phyloP scores from a whole-genome alignment of 164 flowering plant genomes.

The Chloranthus sessilifolius region DNA sequence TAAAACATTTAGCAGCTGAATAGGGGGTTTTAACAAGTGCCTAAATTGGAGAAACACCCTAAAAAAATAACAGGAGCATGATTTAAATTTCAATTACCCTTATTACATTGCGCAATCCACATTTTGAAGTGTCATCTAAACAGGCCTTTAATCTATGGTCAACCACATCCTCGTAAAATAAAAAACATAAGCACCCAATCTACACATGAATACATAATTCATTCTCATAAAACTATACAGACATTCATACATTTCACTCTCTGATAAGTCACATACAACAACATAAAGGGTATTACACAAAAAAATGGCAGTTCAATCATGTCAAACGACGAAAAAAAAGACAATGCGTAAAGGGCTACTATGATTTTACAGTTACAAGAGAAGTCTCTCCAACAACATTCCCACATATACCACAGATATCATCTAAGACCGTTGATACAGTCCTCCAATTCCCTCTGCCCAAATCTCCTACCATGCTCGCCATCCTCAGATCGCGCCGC shows the following conservation, averaged over 20 bases:
- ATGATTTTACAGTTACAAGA: constrained; percentile 22
- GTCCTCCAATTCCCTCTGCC: constrained; percentile 69
- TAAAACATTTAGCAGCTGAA: too few relatives aligned
- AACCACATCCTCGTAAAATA: too few relatives aligned
- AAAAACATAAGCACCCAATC: too few relatives aligned
- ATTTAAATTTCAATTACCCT: too few relatives aligned
- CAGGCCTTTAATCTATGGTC: too few relatives aligned
- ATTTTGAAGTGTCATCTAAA: too few relatives aligned
- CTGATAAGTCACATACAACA: constrained; percentile 40
- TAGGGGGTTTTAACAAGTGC: too few relatives aligned
- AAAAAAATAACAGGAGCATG: too few relatives aligned
- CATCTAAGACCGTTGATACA: constrained; percentile 55
- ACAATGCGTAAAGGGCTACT: constrained; percentile 24
- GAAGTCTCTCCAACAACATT: constrained; percentile 17
- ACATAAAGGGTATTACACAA: constrained; percentile 19
- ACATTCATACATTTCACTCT: constrained; percentile 8
- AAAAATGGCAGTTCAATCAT: constrained; percentile 7
- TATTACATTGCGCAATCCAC: too few relatives aligned
- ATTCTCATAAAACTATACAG: too few relatives aligned
- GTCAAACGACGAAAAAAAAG: constrained; percentile 18
- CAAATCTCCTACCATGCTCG: constrained; percentile 63
- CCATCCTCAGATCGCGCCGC: constrained; percentile 67
- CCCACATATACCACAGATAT: constrained; percentile 13
- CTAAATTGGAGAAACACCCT: too few relatives aligned
- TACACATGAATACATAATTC: too few relatives aligned